Conservation (phyloP, 345 rosid genomes). For the Eutrema heterophyllum region DNA sequence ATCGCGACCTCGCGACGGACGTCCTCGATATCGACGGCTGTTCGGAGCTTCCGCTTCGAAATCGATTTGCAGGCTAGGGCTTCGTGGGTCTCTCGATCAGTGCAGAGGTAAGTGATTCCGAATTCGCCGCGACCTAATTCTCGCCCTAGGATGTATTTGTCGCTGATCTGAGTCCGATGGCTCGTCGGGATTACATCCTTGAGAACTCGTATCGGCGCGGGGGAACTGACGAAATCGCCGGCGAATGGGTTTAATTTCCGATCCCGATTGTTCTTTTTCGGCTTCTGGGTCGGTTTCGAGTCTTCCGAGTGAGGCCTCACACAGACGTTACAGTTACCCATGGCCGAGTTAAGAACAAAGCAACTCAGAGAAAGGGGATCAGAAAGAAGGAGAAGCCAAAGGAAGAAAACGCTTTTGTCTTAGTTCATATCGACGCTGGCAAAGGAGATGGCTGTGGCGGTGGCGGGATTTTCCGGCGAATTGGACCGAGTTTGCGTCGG, state of each 20-base stretch:
- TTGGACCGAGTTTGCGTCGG: not conserved
- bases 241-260: slow-evolving; percentile 58
- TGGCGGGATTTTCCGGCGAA: not conserved
- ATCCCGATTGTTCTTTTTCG: slow-evolving; percentile 36
- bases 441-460: not conserved
- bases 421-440: not conserved
- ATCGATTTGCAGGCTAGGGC: slow-evolving; percentile 88
- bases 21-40: slow-evolving; percentile 87
- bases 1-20: slow-evolving; percentile 92
- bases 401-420: not conserved
- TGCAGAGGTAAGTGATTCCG: slow-evolving; percentile 89
- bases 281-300: slow-evolving; percentile 27
- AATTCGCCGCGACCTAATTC: slow-evolving; percentile 95
- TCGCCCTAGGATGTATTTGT: slow-evolving; percentile 78
- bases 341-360: slow-evolving; percentile 21
- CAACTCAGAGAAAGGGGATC: not conserved
- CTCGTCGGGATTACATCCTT: slow-evolving; percentile 60
- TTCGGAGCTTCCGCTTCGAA: slow-evolving; percentile 78
- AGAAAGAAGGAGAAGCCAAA: not conserved
- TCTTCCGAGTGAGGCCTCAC: slow-evolving; percentile 49
- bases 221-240: slow-evolving; percentile 38
- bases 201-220: slow-evolving; percentile 61
- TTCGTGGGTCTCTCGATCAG: slow-evolving; percentile 68
- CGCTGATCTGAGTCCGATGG: slow-evolving; percentile 67
- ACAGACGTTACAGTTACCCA: slow-evolving; percentile 96